A percentile compares a stretch with the other conserved stretches of the same genome.
phyloP scores from a whole-genome alignment of 106 monocot genomes.

The Ottelia alismoides region DNA sequence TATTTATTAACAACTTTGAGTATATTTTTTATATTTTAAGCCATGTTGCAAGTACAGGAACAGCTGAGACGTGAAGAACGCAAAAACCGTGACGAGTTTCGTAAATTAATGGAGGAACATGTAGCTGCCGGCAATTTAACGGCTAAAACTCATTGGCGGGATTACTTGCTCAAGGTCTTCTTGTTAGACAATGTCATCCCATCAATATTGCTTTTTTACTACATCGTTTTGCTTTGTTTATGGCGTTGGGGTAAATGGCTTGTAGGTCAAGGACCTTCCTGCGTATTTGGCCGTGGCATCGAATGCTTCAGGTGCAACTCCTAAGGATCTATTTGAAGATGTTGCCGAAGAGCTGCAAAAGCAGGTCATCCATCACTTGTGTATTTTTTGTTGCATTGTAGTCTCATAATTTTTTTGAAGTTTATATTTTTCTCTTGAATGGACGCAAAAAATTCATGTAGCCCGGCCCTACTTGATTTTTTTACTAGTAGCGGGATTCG shows the following conservation, averaged over 20 bases:
- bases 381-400: no score
- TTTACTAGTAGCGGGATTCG: no score
- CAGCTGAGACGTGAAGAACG: conserved; percentile 67
- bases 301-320: conserved; percentile 91
- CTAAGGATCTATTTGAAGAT: conserved; percentile 98
- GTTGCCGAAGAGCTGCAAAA: conserved; percentile 85
- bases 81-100: conserved; percentile 90
- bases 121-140: conserved; percentile 61
- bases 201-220: no score
- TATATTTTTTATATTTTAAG: not conserved
- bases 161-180: conserved; percentile 77
- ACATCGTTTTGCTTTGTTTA: not conserved
- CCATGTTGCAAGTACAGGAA: conserved; percentile 28
- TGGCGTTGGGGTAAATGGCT: not conserved
- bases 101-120: conserved; percentile 89
- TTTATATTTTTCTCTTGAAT: no score
- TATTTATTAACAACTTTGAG: no score
- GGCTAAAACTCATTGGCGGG: conserved; percentile 93
- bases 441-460: no score
- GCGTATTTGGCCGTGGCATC: conserved; percentile 61
- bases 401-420: no score
- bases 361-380: conserved; percentile 35
- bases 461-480: no score
- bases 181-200: no score
- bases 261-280: conserved; percentile 62